A percentile compares a stretch with the other conserved stretches of the same genome.
phyloP scores from a whole-genome alignment of 208 protist species.

The Tritrichomonas musculus region DNA sequence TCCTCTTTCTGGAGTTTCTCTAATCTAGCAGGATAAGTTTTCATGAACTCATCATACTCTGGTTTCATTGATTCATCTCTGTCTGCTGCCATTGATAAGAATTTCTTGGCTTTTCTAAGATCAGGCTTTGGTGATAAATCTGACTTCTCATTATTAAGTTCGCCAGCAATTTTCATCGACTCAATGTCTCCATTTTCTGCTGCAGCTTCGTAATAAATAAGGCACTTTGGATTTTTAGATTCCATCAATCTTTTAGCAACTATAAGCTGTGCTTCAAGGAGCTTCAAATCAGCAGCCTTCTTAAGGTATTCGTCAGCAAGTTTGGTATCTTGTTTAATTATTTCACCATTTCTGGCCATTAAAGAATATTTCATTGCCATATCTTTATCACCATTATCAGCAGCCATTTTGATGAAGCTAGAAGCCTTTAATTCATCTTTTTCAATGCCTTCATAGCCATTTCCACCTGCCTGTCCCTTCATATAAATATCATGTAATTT shows the following conservation, averaged over 20 bases:
- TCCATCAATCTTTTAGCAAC: not conserved
- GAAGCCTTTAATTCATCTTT: not conserved
- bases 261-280: not conserved
- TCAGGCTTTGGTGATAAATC: not conserved
- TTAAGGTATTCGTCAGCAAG: not conserved
- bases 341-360: not conserved
- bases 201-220: not conserved
- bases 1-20: too few species aligned
- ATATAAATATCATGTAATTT: not conserved
- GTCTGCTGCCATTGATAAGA: not conserved
- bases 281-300: not conserved
- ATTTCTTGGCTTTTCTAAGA: not conserved
- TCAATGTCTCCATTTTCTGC: not conserved
- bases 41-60: not conserved
- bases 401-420: not conserved
- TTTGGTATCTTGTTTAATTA: not conserved
- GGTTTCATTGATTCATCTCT: not conserved
- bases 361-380: not conserved
- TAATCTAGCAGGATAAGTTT: not conserved
- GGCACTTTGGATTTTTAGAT: not conserved
- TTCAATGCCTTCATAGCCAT: not conserved
- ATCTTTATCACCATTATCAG: not conserved
- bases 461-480: not conserved
- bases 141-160: not conserved
- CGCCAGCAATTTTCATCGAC: not conserved